Percentiles rank a stretch among this genome's conserved stretches.
phyloP scores from a whole-genome alignment of 2,329 filamentous ascomycete species.

The Bipolaris cookei region DNA sequence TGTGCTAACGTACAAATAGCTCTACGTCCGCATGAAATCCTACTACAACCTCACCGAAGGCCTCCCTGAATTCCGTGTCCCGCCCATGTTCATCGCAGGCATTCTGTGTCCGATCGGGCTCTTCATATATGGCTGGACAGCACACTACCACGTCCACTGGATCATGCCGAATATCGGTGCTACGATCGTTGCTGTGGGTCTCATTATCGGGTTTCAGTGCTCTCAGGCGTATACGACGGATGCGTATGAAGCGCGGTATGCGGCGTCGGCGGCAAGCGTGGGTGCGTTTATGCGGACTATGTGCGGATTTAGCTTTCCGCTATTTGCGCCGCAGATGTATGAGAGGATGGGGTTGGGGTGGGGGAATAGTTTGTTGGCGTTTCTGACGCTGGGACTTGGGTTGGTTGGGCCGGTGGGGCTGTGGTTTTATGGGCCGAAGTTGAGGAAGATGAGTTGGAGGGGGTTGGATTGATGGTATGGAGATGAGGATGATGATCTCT shows the following conservation, averaged over 20 bases:
- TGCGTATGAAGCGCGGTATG: constrained; percentile 58
- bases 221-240: constrained; percentile 70
- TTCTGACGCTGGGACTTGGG: constrained; percentile 57
- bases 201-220: constrained; percentile 63
- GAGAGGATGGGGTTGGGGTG: constrained; percentile 63
- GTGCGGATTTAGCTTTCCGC: constrained; percentile 63
- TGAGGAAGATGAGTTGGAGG: constrained; percentile 35
- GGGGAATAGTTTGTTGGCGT: constrained; percentile 62
- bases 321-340: constrained; percentile 66
- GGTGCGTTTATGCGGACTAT: constrained; percentile 63
- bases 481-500: neutral
- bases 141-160: constrained; percentile 61
- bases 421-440: constrained; percentile 51
- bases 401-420: constrained; percentile 56
- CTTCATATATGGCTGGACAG: constrained; percentile 62
- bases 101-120: constrained; percentile 57
- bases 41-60: constrained; percentile 38
- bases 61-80: constrained; percentile 54
- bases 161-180: constrained; percentile 62
- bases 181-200: constrained; percentile 54
- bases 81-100: constrained; percentile 62
- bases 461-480: constrained; percentile 1
- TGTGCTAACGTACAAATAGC: constrained; percentile 12
- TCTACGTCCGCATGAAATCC: constrained; percentile 35
- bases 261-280: constrained; percentile 62